Percentiles rank a stretch among this genome's conserved stretches.
Evolutionary conservation across 2,329 filamentous ascomycete species (phyloP).

Genomic region (Phialophora chinensis): DNA sequence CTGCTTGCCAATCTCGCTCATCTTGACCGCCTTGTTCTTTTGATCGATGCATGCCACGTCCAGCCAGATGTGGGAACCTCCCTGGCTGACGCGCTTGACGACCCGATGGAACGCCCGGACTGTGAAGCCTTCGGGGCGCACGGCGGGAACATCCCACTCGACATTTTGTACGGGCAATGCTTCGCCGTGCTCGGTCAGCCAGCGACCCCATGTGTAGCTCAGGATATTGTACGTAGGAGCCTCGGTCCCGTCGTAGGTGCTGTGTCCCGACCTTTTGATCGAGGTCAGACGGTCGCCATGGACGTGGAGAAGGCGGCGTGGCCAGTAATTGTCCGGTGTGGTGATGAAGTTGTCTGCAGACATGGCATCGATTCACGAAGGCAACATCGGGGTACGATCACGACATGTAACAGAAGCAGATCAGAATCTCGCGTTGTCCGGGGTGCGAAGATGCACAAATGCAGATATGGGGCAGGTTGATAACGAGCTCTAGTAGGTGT

Average conservation of each 20-base stretch:
- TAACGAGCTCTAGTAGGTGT: not conserved
- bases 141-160: not conserved
- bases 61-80: not conserved
- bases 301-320: not conserved
- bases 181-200: not conserved
- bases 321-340: not conserved
- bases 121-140: not conserved
- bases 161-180: not conserved
- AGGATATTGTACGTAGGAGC: conserved; percentile 3
- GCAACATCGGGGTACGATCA: not conserved
- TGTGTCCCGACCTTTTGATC: not conserved
- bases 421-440: not conserved
- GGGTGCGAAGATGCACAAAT: not conserved
- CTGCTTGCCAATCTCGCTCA: conserved; percentile 7
- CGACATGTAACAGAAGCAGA: not conserved
- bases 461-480: not conserved
- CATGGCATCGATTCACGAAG: not conserved
- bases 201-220: conserved; percentile 7
- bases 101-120: not conserved
- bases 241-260: not conserved
- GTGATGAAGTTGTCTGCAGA: conserved; percentile 5
- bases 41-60: conserved; percentile 6
- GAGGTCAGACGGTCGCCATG: not conserved
- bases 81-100: not conserved
- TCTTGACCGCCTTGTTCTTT: not conserved